A percentile compares a stretch with the other conserved stretches of the same genome.
Evolutionary conservation across 495 filamentous ascomycete species (phyloP).

Genomic region (Aspergillus leporis): DNA sequence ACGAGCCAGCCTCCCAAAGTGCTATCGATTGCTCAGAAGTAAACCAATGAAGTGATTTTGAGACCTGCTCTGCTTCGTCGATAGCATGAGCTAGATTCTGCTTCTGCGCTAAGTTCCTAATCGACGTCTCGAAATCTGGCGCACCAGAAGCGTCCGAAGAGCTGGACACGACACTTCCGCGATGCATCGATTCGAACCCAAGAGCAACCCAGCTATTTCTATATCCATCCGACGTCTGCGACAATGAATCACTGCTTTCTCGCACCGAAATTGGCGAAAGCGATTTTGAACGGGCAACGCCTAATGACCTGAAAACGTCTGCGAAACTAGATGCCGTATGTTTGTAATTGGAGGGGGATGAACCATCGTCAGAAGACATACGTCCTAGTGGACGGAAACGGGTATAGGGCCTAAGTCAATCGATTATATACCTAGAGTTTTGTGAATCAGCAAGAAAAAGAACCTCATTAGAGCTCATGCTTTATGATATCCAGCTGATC

Average conservation of each 20-base stretch:
- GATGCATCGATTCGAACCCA: constrained; percentile 48
- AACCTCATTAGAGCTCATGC: not conserved
- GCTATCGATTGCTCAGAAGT: constrained; percentile 42
- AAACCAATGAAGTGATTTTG: constrained; percentile 38
- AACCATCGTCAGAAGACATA: constrained; percentile 52
- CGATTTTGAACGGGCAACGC: constrained; percentile 41
- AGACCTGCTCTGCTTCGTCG: constrained; percentile 42
- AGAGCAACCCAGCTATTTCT: constrained; percentile 30
- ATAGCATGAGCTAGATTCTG: constrained; percentile 38
- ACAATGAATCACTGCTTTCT: constrained; percentile 36
- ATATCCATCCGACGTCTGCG: constrained; percentile 34
- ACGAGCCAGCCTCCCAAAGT: constrained; percentile 45
- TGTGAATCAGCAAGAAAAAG: constrained; percentile 19
- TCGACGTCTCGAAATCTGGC: constrained; percentile 42
- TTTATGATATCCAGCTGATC: constrained; percentile 4
- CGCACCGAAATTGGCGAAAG: constrained; percentile 38
- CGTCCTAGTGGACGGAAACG: constrained; percentile 37
- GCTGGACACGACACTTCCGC: constrained; percentile 44
- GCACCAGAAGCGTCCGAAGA: constrained; percentile 44
- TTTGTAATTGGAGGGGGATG: constrained; percentile 36
- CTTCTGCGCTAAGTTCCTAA: constrained; percentile 37
- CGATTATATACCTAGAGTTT: constrained; percentile 23
- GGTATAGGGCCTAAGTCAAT: constrained; percentile 19
- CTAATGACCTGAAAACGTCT: constrained; percentile 50
- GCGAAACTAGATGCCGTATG: constrained; percentile 43